Conservation (phyloP, 306 rosid genomes). For the Carpinus fangiana region DNA sequence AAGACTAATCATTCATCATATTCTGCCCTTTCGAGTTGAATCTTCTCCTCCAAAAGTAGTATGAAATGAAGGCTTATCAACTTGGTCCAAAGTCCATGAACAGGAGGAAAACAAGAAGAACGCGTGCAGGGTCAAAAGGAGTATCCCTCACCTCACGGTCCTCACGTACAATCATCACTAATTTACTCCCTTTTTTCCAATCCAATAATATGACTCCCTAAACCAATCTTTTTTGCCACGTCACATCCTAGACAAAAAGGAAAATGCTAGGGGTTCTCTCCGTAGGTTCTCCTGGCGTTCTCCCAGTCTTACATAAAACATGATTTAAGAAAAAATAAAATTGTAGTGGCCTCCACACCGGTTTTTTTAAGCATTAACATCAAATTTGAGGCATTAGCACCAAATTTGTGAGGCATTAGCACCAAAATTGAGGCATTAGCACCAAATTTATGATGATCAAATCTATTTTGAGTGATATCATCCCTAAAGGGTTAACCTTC, state of each 20-base stretch:
- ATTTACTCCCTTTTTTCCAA: not conserved
- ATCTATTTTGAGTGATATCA: too few species aligned
- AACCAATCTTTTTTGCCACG: not conserved
- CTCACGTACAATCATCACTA: constrained; percentile 3
- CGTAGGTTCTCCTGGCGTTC: too few species aligned
- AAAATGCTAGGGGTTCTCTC: too few species aligned
- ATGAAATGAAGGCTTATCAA: constrained; percentile 10
- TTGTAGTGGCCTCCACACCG: too few species aligned
- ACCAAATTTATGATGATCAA: too few species aligned
- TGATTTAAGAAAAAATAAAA: too few species aligned
- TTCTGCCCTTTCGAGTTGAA: constrained; percentile 22
- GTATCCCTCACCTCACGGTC: not conserved
- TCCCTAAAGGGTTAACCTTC: too few species aligned
- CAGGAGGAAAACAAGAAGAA: not conserved
- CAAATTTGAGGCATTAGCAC: too few species aligned
- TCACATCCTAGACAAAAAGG: not conserved
- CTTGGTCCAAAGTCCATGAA: constrained; percentile 39
- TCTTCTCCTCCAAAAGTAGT: not conserved
- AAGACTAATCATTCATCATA: not conserved
- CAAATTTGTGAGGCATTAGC: too few species aligned
- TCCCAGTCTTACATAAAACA: too few species aligned
- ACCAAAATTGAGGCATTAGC: too few species aligned
- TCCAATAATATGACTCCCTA: not conserved
- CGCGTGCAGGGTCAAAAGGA: constrained; percentile 17
- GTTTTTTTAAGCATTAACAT: too few species aligned